Conservation (phyloP, 1,284 basidiomycete species). For the Ganoderma boninense region DNA sequence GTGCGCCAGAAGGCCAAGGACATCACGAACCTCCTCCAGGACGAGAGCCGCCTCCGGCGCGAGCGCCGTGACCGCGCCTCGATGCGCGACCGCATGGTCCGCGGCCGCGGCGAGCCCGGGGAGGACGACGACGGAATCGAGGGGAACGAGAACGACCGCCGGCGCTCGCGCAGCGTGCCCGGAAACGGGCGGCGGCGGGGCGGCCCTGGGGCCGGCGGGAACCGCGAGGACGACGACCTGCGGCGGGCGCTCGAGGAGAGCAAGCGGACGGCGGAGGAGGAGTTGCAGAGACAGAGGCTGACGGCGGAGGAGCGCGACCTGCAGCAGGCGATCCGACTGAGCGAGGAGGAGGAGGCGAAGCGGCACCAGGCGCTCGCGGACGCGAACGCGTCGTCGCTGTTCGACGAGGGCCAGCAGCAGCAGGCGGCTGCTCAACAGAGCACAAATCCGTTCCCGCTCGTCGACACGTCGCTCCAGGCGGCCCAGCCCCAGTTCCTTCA, state of each 20-base stretch:
- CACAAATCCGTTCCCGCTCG: constrained; percentile 72
- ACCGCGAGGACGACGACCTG: constrained; percentile 84
- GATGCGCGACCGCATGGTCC: constrained; percentile 96
- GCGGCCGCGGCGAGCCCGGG: constrained; percentile 55
- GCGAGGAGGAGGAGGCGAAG: constrained; percentile 87
- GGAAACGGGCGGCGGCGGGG: constrained; percentile 29
- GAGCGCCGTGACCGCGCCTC: constrained; percentile 87
- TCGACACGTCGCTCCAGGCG: constrained; percentile 66
- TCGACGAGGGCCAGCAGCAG: constrained; percentile 86
- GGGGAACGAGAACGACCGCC: constrained; percentile 58
- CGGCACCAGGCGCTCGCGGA: constrained; percentile 77
- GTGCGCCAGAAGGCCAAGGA: constrained; percentile 99
- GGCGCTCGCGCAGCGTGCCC: constrained; percentile 51
- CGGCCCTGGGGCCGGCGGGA: constrained; percentile 32
- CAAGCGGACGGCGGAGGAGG: constrained; percentile 80
- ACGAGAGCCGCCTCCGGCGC: constrained; percentile 86
- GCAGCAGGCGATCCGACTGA: constrained; percentile 80
- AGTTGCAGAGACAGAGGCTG: constrained; percentile 61
- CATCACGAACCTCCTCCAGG: constrained; percentile 95
- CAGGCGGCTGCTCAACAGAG: constrained; percentile 48
- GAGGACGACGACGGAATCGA: constrained; percentile 41
- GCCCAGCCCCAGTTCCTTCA: constrained; percentile 53
- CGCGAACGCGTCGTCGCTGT: constrained; percentile 79
- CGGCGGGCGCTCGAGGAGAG: constrained; percentile 87
- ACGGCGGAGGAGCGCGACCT: constrained; percentile 83